Conservation (phyloP, 1,284 basidiomycete genomes). For the Schizophyllum commune region DNA sequence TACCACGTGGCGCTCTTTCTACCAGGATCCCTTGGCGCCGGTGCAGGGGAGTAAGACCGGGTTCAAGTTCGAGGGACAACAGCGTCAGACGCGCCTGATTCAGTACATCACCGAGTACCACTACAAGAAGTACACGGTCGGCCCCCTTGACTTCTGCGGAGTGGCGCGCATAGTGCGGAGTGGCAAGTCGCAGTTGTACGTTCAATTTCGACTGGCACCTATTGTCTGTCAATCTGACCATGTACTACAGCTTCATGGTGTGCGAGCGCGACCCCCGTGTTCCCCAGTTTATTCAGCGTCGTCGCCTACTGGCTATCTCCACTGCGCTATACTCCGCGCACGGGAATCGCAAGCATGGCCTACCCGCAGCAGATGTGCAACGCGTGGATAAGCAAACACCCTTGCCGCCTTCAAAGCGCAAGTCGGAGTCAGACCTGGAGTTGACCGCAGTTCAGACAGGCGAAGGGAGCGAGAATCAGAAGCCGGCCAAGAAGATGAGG, state of each 20-base stretch:
- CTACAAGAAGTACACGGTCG: not conserved
- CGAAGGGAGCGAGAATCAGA: not conserved
- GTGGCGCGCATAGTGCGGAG: not conserved
- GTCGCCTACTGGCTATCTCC: not conserved
- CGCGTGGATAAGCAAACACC: not conserved
- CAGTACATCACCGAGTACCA: not conserved
- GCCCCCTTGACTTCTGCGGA: not conserved
- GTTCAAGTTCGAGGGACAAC: not conserved
- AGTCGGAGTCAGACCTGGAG: not conserved
- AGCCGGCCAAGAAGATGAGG: not conserved
- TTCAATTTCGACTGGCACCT: too few relatives aligned
- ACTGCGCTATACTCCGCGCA: not conserved
- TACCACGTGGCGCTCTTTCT: not conserved
- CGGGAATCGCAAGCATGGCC: not conserved
- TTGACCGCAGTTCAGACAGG: too few relatives aligned
- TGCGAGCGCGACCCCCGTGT: not conserved
- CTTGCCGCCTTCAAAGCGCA: not conserved
- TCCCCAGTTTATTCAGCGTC: not conserved
- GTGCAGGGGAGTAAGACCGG: not conserved
- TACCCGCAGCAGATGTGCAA: not conserved
- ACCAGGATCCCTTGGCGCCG: not conserved
- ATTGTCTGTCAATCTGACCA: not conserved
- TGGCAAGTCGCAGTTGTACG: not conserved
- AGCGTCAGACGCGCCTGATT: not conserved
- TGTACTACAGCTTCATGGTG: not conserved